These are phyloP conservation scores for Thozetella sp. DNA, from an alignment of 495 filamentous ascomycete species.

Conservation along the genomic window DNA sequence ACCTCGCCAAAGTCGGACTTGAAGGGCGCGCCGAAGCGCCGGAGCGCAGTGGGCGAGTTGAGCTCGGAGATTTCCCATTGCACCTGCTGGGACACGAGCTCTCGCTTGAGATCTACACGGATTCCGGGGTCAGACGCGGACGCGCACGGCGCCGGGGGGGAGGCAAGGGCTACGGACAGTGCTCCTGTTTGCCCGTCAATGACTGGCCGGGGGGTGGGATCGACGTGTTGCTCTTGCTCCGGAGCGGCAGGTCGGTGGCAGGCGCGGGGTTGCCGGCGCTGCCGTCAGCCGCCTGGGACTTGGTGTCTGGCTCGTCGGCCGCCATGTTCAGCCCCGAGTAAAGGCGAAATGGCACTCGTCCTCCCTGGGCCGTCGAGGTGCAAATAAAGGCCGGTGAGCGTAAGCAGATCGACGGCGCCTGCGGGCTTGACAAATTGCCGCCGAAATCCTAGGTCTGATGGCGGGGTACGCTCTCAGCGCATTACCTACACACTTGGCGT, in stretches of 20 bases:
- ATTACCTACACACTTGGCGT: not conserved
- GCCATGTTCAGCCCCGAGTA: not conserved
- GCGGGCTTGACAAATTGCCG: not conserved
- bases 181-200: conserved; percentile 96
- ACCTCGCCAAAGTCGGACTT: conserved; percentile 90
- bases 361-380: not conserved
- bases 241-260: conserved; percentile 10
- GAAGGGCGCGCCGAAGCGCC: conserved; percentile 95
- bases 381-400: not conserved
- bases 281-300: not conserved
- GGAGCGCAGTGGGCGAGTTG: conserved; percentile 90
- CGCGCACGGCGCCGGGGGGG: not conserved
- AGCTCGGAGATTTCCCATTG: conserved; percentile 87
- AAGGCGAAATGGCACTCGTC: not conserved
- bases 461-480: not conserved
- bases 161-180: conserved; percentile 62
- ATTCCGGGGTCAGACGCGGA: not conserved
- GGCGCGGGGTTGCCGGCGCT: conserved; percentile 5
- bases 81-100: conserved; percentile 89
- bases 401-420: not conserved
- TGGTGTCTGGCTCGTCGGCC: not conserved
- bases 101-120: conserved; percentile 83
- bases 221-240: conserved; percentile 1
- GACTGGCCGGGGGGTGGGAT: conserved; percentile 29
- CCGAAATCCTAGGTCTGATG: not conserved